Evolutionary conservation across 768 basidiomycete genomes (phyloP), one percentile per base, ranked within the genome.

Genomic region (Tulasnella sp.): DNA sequence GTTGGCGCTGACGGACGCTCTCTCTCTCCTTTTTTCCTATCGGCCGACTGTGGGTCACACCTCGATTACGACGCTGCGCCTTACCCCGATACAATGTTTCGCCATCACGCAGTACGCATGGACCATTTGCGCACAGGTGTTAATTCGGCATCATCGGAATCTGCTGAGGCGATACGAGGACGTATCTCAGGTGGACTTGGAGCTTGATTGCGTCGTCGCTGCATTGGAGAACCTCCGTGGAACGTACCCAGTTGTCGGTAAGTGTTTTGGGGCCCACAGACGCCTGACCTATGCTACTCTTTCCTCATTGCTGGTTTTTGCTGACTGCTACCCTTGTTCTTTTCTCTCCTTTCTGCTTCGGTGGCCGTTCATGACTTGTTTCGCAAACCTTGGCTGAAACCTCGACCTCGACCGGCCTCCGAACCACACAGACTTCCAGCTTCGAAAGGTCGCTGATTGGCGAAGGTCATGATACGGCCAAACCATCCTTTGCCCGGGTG

Each of bases 381-480:
- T n/a, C n/a, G n/a, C n/a, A n/a, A n/a, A n/a, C n/a, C n/a, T n/a
- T n/a, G n/a, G n/a, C n/a, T n/a, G n/a, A n/a, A n/a, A n/a, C n/a
- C n/a, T n/a, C n/a, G n/a, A n/a, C n/a, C n/a, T 59, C 52, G 52
- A 22, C 52, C 52, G 52, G 52, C 52, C 22, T 26, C 52, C 52
- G 32, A 7, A 44, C 35, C 68, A 44, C 44, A 35, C 37, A 72
- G 71, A 72, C 37, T 72, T 72, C 44, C 71, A 72, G 39, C 71
- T 72, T 37, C 62, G 62, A 22, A 72, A 72, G 36, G 64, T 72
- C 5, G 71, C 71, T 36, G 71, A 72, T 63, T 72, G 71, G 71
- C 52, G 71, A 34, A 36, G 62, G 32, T 35, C 69, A 22, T 70
- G 69, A 70, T 34, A 40, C 7, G 22, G 40, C 52, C 52, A 32